Percentiles rank a stretch among this genome's conserved stretches.
Evolutionary conservation across 2,329 filamentous ascomycete species (phyloP).

Genomic region (Diplodia seriata): DNA sequence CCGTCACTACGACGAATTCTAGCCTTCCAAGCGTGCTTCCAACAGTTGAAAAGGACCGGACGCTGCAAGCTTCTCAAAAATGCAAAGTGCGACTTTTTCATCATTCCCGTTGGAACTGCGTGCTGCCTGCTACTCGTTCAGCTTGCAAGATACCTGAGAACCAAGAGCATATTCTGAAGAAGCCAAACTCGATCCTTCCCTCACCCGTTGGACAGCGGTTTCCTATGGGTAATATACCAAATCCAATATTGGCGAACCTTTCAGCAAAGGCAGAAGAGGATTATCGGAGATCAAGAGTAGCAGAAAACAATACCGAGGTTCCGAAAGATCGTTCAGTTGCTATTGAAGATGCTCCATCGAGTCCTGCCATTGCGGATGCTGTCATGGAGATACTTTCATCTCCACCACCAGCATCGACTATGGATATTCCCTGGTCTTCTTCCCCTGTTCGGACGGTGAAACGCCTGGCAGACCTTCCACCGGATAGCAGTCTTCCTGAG

Average conservation of each 20-base stretch:
- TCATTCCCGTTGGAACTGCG: background rate
- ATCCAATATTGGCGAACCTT: background rate
- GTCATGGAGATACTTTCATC: background rate
- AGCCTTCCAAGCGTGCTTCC: constrained; percentile 3
- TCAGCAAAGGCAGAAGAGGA: background rate
- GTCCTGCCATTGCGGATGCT: background rate
- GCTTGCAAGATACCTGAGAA: constrained; percentile 1
- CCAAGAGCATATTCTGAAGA: constrained; percentile 14
- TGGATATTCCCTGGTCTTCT: background rate
- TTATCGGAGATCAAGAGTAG: background rate
- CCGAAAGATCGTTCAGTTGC: too few species aligned
- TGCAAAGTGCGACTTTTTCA: background rate
- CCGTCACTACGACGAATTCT: constrained; percentile 3
- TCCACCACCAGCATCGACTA: background rate
- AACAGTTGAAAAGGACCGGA: background rate
- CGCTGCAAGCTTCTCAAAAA: background rate
- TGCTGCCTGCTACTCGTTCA: constrained; percentile 9
- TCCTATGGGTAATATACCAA: constrained; percentile 18
- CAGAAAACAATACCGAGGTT: background rate
- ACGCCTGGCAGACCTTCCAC: constrained; percentile 1
- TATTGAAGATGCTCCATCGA: background rate
- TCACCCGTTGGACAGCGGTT: background rate
- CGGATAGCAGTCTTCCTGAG: constrained; percentile 8
- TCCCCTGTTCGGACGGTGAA: constrained; percentile 1
- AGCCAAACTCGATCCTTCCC: background rate